Evolutionary conservation across 208 protist genomes (phyloP), one percentile per base, ranked within the genome.

Genomic region (Crithidia brevicula): DNA sequence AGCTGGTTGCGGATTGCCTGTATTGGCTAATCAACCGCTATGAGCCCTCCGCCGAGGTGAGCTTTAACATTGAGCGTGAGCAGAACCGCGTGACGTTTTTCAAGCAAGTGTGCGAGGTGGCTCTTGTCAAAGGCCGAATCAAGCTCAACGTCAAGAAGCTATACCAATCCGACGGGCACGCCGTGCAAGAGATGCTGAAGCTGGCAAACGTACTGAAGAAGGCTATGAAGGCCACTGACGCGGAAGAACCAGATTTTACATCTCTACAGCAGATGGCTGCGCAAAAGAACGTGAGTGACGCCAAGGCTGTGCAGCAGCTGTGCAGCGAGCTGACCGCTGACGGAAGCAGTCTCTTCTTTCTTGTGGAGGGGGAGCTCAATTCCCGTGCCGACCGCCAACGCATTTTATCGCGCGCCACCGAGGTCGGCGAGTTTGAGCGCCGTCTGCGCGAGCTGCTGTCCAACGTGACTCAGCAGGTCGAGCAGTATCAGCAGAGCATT

Each of bases 141-240:
- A 98, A 97, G 63, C 79, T 98, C 1, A 98, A 98, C 79, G 90
- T 97, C 38, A 98, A 98, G 71, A 91, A 94, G 64, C 88, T 98
- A 40, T 98, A 98, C 73, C 80, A 94, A 74, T 85, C 94, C 0
- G 94, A 99, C 31, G 96, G 95, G 2, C 97, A 98, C 72, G 94
- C 96, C 9, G 97, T 99, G 45, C 94, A 98, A 72, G 97, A 99
- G 80, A 93, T 99, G 85, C 79, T 98, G 30, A 98, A 98, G 72
- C 79, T 99, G 1, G 90, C 97, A 7, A 83, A 80, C 34, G 67
- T 98, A 36, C 79, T 99, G 9, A 96, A 97, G 51, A 79, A 88
- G 34, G 94, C 95, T 6, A 95, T 92, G 88, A 81, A 84, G 36
- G 74, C 87, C 11, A 94, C 83, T 4, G 79, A 73, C 8, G 81